These are phyloP conservation scores for Leccinum pallidistipes DNA, from an alignment of 1,284 basidiomycete species.

Conservation along the genomic window DNA sequence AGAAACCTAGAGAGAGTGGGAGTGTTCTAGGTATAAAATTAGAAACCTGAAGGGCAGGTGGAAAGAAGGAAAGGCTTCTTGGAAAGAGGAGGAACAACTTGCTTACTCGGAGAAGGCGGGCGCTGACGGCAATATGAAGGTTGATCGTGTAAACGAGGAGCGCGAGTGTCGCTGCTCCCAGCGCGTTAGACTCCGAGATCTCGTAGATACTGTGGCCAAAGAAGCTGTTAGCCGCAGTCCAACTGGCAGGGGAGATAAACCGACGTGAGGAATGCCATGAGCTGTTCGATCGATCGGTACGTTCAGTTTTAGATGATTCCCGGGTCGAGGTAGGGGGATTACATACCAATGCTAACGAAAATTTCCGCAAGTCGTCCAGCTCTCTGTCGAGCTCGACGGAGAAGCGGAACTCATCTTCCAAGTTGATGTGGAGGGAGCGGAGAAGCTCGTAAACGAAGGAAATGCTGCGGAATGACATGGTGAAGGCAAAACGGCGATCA, in stretches of 20 bases:
- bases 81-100: neutral
- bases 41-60: neutral
- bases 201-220: conserved; percentile 21
- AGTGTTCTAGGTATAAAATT: conserved; percentile 10
- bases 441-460: conserved; percentile 1
- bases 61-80: neutral
- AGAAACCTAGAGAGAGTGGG: conserved; percentile 22
- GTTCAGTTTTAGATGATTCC: conserved; percentile 1
- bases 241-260: conserved; percentile 6
- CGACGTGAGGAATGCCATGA: conserved; percentile 30
- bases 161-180: conserved; percentile 25
- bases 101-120: conserved; percentile 22
- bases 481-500: neutral
- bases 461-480: conserved; percentile 14
- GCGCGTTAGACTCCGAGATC: conserved; percentile 19
- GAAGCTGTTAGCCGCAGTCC: neutral
- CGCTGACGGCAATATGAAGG: conserved; percentile 23
- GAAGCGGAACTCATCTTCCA: conserved; percentile 1
- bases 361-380: conserved; percentile 25
- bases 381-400: conserved; percentile 22
- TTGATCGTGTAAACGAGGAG: conserved; percentile 35
- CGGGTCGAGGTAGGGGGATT: neutral
- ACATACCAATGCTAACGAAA: conserved; percentile 25
- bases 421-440: conserved; percentile 1
- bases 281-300: conserved; percentile 14